Evolutionary conservation across 352 stramenopile genomes (phyloP).

Genomic region (Lagenidium sp.): DNA sequence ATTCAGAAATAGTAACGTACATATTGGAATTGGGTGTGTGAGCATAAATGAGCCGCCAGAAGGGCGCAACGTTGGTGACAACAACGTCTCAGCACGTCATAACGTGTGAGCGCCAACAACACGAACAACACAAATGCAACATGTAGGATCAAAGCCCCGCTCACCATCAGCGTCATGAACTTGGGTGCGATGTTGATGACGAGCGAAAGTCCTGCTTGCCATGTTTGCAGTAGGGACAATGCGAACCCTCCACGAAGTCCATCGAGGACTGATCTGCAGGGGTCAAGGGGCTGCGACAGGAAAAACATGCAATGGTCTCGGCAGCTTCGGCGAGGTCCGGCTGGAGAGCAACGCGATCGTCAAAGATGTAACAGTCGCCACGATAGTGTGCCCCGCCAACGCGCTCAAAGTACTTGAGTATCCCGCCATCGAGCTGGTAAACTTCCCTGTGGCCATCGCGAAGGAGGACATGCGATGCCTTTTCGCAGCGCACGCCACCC

Average conservation of each 20-base stretch:
- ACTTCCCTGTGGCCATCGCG: slow-evolving; percentile 45
- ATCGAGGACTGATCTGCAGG: slow-evolving; percentile 30
- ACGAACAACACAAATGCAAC: no score
- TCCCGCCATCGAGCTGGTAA: slow-evolving; percentile 68
- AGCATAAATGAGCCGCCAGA: no score
- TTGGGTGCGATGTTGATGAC: no score
- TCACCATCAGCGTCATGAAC: no score
- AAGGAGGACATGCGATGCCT: slow-evolving; percentile 53
- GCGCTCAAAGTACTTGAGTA: slow-evolving; percentile 76
- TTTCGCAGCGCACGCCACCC: slow-evolving; percentile 64
- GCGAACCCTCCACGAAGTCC: slow-evolving; percentile 25
- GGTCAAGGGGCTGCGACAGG: slow-evolving; percentile 48
- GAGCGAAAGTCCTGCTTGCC: slow-evolving; percentile 38
- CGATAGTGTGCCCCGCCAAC: slow-evolving; percentile 58
- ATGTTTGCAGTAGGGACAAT: slow-evolving; percentile 50
- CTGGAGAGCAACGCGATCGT: slow-evolving; percentile 62
- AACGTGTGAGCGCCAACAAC: no score
- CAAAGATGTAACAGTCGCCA: slow-evolving; percentile 75
- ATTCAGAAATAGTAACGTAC: no score
- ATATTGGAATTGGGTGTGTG: no score
- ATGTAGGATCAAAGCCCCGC: no score
- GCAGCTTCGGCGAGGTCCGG: slow-evolving; percentile 44
- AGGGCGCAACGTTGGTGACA: no score
- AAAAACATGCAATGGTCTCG: slow-evolving; percentile 31
- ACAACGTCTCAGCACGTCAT: no score